A percentile compares a stretch with the other conserved stretches of the same genome.
These are phyloP conservation scores for Trametes hirsuta DNA, from an alignment of 1,284 basidiomycete species.

Conservation along the genomic window DNA sequence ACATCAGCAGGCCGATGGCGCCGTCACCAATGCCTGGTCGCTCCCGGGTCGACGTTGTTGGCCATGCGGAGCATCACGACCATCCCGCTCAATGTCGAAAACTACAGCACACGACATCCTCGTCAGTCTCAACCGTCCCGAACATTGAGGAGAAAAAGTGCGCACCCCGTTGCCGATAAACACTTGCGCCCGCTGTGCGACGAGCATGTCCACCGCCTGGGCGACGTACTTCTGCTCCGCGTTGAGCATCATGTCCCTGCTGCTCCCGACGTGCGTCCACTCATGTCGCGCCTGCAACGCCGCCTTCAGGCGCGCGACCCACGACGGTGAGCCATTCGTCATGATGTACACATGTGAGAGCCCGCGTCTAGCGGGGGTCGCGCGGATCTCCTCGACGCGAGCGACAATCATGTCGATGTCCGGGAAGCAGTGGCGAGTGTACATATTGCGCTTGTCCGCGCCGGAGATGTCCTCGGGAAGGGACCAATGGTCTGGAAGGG, in stretches of 20 bases:
- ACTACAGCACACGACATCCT: slow-evolving; percentile 39
- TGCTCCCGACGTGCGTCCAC: slow-evolving; percentile 36
- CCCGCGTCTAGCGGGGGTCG: slow-evolving; percentile 23
- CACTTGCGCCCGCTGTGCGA: slow-evolving; percentile 45
- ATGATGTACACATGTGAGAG: slow-evolving; percentile 40
- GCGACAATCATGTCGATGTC: slow-evolving; percentile 43
- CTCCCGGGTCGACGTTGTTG: slow-evolving; percentile 40
- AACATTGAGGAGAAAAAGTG: slow-evolving; percentile 1
- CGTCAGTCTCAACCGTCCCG: background rate
- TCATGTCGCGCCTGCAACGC: slow-evolving; percentile 22
- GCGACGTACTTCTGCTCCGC: slow-evolving; percentile 43
- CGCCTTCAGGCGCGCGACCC: slow-evolving; percentile 35
- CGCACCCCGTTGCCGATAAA: slow-evolving; percentile 52
- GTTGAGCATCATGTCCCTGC: slow-evolving; percentile 41
- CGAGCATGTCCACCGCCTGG: slow-evolving; percentile 48
- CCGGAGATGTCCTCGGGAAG: slow-evolving; percentile 33
- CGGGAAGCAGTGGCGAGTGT: slow-evolving; percentile 46
- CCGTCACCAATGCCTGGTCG: slow-evolving; percentile 48
- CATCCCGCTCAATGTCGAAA: slow-evolving; percentile 61
- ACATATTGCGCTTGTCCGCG: slow-evolving; percentile 31
- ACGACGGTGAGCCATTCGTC: slow-evolving; percentile 40
- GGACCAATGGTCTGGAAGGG: slow-evolving; percentile 41
- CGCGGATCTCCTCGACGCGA: slow-evolving; percentile 37
- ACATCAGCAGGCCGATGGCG: no score
- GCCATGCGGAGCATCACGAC: slow-evolving; percentile 58